Base-by-base conservation (phyloP, 2,329 filamentous ascomycete genomes). In the Seiridium unicorne region DNA sequence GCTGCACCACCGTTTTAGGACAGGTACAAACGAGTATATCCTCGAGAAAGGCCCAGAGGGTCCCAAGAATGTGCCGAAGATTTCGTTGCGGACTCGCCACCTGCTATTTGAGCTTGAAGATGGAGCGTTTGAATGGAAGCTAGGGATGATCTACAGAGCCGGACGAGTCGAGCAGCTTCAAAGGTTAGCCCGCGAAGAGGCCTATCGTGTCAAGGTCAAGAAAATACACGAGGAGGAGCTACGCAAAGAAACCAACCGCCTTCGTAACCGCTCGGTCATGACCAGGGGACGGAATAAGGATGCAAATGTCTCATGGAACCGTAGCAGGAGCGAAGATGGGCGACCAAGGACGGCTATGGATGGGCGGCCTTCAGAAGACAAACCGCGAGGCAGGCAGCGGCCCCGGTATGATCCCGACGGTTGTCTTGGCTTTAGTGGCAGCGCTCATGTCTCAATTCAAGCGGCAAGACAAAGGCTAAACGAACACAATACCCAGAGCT, bases 41-140 rank as follows among this genome's bases (percentile, higher is more conserved):
- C 81, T 97, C 3, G 88, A 90, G 13, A 97, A 97, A 74, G 84
- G 84, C 8, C 92, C 95, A 0, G 92, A 97, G 74, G 89, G 84
- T 0, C 92, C 96, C 0, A 98, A 96, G 72, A 81, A 86, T 51
- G 88, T 99, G 0, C 95, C 95, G 1, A 94, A 91, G 70, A 80
- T 99, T 31, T 94, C 93, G 0, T 66, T 99, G 8, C 87, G 93
- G 56, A 90, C 89, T 58, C 90, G 91, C 67, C 91, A 90, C 4
- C 81, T 99, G 32, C 77, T 97, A 2, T 94, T 99, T 61, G 94
- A 98, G 70, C 81, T 99, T 42, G 95, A 99, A 75, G 95, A 99
- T 72, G 94, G 95, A 55, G 89, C 92, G 0, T 99, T 99, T 69
- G 95, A 99, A 73, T 99, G 93, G 91, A 98, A 97, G 72, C 80